Evolutionary conservation across 2,329 filamentous ascomycete genomes (phyloP), one percentile per base, ranked within the genome.

Genomic region (Xylariaceae sp.): DNA sequence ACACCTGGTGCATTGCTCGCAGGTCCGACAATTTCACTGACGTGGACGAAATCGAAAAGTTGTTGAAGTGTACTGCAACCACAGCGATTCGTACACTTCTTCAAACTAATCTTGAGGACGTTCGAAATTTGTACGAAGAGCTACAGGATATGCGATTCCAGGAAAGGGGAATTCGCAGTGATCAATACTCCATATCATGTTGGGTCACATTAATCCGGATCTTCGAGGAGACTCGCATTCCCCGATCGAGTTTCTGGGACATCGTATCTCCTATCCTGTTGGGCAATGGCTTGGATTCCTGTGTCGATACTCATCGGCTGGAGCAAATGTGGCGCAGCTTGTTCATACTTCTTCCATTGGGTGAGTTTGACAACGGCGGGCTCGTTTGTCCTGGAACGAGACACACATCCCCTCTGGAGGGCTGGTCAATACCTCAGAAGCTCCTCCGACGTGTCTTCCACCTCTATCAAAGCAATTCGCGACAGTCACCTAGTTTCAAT

Each of bases 401-500:
- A 19, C 55, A 64, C 14, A 46, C 44, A 2, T 28, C 42, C 5
- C 56, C 60, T 0, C 50, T 68, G 16, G 76, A 82, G 37, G 77
- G 78, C 17, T 83, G 79, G 79, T 42, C 47, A 4, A 51, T 82
- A 11, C 70, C 75, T 0, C 75, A 79, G 40, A 67, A 63, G 35
- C 50, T 80, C 19, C 41, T 81, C 30, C 72, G 64, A 43, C 64
- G 65, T 5, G 65, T 80, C 10, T 77, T 81, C 35, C 56, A 70
- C 14, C 48, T 79, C 2, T 83, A 82, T 47, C 63, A 65, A 39
- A 55, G 57, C n/a, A 73, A 77, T 35, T 48, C 55, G 3, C 65
- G 64, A 15, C 77, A 82, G 45, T 55, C 68, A 1, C 63, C 75
- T 2, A 72, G 73, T 47, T 81, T 82, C 61, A 82, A 80, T 43